Conservation (phyloP, 306 rosid species). For the Quercus dentata region DNA sequence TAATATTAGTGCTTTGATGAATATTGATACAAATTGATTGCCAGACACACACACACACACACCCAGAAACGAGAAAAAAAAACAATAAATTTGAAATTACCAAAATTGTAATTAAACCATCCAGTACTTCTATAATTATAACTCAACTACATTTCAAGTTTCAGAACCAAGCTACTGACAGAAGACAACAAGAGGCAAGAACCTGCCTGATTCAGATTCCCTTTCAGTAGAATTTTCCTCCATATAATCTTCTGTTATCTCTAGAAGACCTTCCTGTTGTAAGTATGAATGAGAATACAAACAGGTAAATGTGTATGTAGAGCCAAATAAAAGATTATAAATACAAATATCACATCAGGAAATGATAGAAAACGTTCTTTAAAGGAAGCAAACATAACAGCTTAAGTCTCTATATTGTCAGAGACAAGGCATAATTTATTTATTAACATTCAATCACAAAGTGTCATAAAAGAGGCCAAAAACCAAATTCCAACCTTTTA, state of each 20-base stretch:
- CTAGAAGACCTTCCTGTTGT: slow-evolving; percentile 73
- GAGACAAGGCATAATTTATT: neutral
- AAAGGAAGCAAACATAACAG: neutral
- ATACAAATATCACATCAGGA: neutral
- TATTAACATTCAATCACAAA: neutral
- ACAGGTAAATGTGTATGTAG: neutral
- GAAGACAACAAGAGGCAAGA: slow-evolving; percentile 15
- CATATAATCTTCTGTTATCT: slow-evolving; percentile 74
- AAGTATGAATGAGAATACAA: slow-evolving; percentile 6
- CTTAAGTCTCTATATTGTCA: neutral
- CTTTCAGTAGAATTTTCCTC: slow-evolving; percentile 39
- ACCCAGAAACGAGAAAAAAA: neutral
- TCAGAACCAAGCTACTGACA: neutral
- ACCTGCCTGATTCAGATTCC: slow-evolving; percentile 52
- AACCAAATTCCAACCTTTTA: neutral
- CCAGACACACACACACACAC: neutral
- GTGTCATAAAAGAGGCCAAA: neutral
- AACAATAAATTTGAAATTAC: neutral
- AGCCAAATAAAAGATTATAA: neutral
- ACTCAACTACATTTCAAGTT: neutral
- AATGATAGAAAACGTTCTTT: neutral
- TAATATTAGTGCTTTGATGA: neutral
- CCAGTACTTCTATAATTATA: neutral
- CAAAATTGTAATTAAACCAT: neutral
- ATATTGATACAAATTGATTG: neutral